Base-by-base conservation (phyloP, 1,284 basidiomycete genomes). In the Inonotus obliquus region DNA sequence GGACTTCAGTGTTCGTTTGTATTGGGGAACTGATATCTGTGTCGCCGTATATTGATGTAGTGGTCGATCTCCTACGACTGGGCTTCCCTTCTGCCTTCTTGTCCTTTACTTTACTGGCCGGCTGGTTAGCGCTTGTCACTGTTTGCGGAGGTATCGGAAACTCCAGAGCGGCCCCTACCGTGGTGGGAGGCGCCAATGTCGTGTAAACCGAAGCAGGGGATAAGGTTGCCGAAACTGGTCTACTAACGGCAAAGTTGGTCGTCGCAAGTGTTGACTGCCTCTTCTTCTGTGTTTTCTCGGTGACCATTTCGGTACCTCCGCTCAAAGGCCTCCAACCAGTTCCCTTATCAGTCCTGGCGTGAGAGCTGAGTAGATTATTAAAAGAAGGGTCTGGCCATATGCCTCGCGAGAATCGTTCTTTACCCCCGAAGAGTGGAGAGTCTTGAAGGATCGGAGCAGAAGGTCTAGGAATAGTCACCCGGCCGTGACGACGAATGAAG, bases 351-450 rank as follows among this genome's bases (percentile, higher is more conserved):
- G 54, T 77, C 17, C 73, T 74, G 59, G 76, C 77, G 29, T 65
- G 67, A 39, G 64, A 66, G 13, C 75, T 77, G 63, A 77, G 74
- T n/a, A 61, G 35, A n/a, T 61, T 61, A 11, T 49, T 52, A 38
- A 61, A 64, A 4, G 63, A 64, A 25, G 59, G 63, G 37, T 61
- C 59, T 51, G 59, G 29, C 63, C 63, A 64, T 9, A 64, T 35
- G 27, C 77, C 73, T 19, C 76, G 73, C 1, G 87, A 89, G 44
- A 80, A 73, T 27, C 81, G 74, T 69, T 90, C 87, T 67, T 85
- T 83, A 2, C 89, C 88, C 17, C 88, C 89, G 68, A 91, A 91
- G 44, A 90, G 73, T 17, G 86, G 86, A 1, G 89, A 89, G 56
- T 87, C 81, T 54, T 80, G 79, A 17, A 87, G 75, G 54, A 89